Base-by-base conservation (phyloP, 139 green algal genomes). In the Volvox reticuliferus region DNA sequence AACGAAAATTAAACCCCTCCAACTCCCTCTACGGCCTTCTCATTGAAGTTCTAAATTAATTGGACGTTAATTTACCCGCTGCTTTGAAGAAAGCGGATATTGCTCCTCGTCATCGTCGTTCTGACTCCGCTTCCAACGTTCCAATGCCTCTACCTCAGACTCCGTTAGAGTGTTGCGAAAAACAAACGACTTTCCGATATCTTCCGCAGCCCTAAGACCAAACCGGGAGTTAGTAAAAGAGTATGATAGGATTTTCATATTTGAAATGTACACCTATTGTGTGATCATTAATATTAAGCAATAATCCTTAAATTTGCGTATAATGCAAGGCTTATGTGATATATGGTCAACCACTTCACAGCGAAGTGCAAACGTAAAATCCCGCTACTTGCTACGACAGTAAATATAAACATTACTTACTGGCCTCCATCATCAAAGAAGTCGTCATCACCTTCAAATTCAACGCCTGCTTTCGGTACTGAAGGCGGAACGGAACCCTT, bases 71-170 rank as follows among this genome's bases (percentile, higher is more conserved):
- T 50, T 73, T 37, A 86, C 86, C 24, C 61, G 75, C 32, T 91
- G 75, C 20, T 85, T 85, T 12, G 61, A 14, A 0, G 75, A 35
- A 2, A 91, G 33, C 32, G 86, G 86, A 35, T 86, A 65, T 17
- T 63, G 75, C 61, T 91, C 86, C 30, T 91, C 86, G n/a, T 89
- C 85, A 22, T 69, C 69, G 12, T 89, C 85, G 33, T 73, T 24
- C 19, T 28, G 37, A 36, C 62, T 30, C 1, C 37, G 85, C 5
- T 50, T 20, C 85, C n/a, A 89, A 21, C 44, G 55, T 63, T 89
- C 85, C 1, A 89, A 50, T 26, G 76, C 76, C 1, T 20, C 32
- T 32, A 76, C 32, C 24, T 91, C 75, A 1, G 75, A 44, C 26
- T 75, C 32, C 33, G 75, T 63, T 24, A 91, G 44, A 0, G 61